phyloP scores from a whole-genome alignment of 108 stramenopile species.

The Cyclotella choctawhatcheeana region DNA sequence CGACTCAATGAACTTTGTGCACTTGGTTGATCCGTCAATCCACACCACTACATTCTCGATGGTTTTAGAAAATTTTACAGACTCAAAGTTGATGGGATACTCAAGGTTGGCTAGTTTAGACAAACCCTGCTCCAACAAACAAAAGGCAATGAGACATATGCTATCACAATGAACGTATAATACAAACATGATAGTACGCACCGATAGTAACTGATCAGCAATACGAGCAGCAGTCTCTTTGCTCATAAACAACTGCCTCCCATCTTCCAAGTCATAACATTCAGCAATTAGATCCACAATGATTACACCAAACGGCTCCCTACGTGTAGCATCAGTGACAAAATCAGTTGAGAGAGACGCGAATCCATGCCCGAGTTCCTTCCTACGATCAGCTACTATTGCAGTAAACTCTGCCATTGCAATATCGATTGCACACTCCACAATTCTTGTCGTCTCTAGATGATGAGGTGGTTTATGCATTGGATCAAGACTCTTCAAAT shows the following conservation, averaged over 20 bases:
- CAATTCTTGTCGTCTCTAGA: background rate
- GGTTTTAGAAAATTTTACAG: slow-evolving; percentile 9
- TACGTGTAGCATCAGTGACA: background rate
- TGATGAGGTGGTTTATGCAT: background rate
- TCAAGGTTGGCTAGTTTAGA: slow-evolving; percentile 1
- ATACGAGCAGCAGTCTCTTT: background rate
- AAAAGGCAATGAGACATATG: background rate
- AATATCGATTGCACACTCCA: background rate
- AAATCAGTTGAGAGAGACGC: slow-evolving; percentile 6
- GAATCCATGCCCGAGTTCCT: background rate
- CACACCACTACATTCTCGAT: slow-evolving; percentile 7
- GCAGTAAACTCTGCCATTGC: background rate
- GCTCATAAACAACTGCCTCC: slow-evolving; percentile 5
- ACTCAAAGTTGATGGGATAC: slow-evolving; percentile 16
- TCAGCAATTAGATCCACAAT: background rate
- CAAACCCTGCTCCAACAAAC: background rate
- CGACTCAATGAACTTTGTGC: background rate
- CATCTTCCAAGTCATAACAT: slow-evolving; percentile 8
- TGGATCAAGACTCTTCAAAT: background rate
- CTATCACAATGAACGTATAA: background rate
- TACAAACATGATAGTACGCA: background rate
- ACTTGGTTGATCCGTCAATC: background rate
- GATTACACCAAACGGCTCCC: slow-evolving; percentile 5
- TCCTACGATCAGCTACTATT: background rate
- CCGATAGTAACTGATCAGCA: background rate